phyloP scores from a whole-genome alignment of 495 filamentous ascomycete species.

The Cladorrhinum samala region DNA sequence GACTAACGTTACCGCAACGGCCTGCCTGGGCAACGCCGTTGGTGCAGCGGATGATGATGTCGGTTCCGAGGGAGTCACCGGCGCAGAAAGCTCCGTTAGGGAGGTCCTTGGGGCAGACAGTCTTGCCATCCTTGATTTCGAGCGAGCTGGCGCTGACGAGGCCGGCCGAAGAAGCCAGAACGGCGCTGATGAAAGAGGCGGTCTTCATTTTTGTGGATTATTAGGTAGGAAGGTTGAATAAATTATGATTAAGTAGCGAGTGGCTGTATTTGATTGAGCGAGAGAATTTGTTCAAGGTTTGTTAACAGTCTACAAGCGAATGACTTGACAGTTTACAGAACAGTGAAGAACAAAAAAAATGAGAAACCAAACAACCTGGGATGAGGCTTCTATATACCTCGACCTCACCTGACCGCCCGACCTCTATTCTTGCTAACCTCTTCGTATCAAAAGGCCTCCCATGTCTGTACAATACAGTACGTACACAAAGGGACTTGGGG shows the following conservation, averaged over 20 bases:
- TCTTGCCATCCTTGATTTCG: constrained; percentile 11
- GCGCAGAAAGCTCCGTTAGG: constrained; percentile 27
- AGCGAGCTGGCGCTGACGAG: constrained; percentile 25
- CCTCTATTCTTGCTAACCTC: background rate
- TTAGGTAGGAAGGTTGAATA: background rate
- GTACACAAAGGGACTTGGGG: no score
- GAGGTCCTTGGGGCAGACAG: constrained; percentile 13
- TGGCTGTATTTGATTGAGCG: no score
- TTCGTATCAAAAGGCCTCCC: background rate
- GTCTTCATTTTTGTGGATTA: constrained; percentile 25
- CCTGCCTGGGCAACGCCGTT: constrained; percentile 15
- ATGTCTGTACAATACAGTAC: no score
- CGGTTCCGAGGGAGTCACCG: constrained; percentile 22
- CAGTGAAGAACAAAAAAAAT: background rate
- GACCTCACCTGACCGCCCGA: background rate
- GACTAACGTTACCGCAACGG: constrained; percentile 23
- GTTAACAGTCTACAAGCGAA: background rate
- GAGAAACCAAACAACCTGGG: background rate
- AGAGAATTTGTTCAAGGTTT: background rate
- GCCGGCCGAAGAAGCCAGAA: constrained; percentile 22
- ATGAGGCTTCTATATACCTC: background rate
- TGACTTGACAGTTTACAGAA: background rate
- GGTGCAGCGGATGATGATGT: constrained; percentile 32
- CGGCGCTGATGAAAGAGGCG: constrained; percentile 16
- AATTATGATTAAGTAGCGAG: background rate